A percentile compares a stretch with the other conserved stretches of the same genome.
Conservation (phyloP, 2,329 filamentous ascomycete species). For the Trichoderma afroharzianum region DNA sequence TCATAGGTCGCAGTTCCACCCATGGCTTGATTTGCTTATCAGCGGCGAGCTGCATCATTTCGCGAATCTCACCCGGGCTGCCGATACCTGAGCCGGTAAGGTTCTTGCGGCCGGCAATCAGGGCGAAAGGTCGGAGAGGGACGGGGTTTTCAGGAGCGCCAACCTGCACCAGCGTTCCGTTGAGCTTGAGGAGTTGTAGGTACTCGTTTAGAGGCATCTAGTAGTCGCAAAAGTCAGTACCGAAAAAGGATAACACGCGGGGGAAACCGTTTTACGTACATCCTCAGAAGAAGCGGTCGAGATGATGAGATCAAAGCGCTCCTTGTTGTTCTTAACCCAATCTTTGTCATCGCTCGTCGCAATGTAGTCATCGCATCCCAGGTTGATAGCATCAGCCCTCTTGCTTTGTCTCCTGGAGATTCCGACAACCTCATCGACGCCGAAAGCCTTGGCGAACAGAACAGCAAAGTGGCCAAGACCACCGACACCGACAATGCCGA, state of each 20-base stretch:
- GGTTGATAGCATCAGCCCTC: conserved; percentile 50
- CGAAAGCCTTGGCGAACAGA: conserved; percentile 64
- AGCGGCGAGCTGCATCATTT: conserved; percentile 56
- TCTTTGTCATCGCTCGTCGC: conserved; percentile 45
- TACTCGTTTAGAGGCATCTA: conserved; percentile 60
- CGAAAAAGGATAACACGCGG: background rate
- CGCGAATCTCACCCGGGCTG: conserved; percentile 52
- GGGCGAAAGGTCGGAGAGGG: conserved; percentile 33
- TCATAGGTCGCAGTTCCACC: conserved; percentile 54
- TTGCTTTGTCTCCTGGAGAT: conserved; percentile 54
- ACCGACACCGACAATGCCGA: conserved; percentile 65
- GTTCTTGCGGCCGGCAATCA: conserved; percentile 53
- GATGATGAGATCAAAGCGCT: conserved; percentile 56
- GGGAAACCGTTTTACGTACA: conserved; percentile 12
- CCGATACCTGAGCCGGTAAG: conserved; percentile 47
- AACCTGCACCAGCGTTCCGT: conserved; percentile 63
- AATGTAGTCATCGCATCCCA: conserved; percentile 54
- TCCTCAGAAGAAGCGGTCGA: conserved; percentile 48
- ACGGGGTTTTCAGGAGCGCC: conserved; percentile 37
- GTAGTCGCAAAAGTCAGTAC: background rate
- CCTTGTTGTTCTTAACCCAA: conserved; percentile 51
- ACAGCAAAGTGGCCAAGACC: conserved; percentile 68
- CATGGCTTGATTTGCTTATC: conserved; percentile 54
- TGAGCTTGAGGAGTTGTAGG: conserved; percentile 53
- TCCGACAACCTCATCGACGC: conserved; percentile 57